Base-by-base conservation (phyloP, 805 yeast genomes). In the Scheffersomyces amazonensis region DNA sequence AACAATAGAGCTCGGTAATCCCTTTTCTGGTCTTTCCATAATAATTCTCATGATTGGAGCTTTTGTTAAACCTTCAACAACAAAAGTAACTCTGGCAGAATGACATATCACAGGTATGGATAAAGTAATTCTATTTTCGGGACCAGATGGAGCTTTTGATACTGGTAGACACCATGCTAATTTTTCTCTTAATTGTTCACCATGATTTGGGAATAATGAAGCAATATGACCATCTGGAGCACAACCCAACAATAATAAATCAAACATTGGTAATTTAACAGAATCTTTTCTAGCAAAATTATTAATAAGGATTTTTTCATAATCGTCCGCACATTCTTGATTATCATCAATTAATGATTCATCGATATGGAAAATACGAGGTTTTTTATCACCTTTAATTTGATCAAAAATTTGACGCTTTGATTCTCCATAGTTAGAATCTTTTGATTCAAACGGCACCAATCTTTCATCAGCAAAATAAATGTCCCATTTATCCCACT, bases 161-260 rank as follows among this genome's bases (percentile, higher is more conserved):
- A 91, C 95, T 1, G 97, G 95, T 18, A 87, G 85, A 46, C 90
- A 90, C 97, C 98, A 91, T 1, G 97, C 97, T 49, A 84, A 75
- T 44, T 83, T 78, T 60, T 91, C 99, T 56, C 97, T 76, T 48
- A 91, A 69, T 39, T 86, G 83, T 49, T 87, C 93, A 25, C 73
- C 73, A 54, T 87, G 93, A 57, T 84, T 83, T 16, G 99, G 99
- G 71, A 91, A 91, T 39, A 91, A 75, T n/a, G 96, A 88, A 36
- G 96, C 96, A 55, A 88, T 87, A 62, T 91, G 99, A 16, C 99
- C 99, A 62, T 91, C 99, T 2, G 98, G 98, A 1, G 99, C 99
- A 71, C 98, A 91, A 18, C 99, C 99, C 42, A 93, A 72, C 48
- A 93, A 69, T 45, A 93, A 76, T 37, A 93, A 67, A 62, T 93